These are phyloP conservation scores for Erucastrum elatum DNA, from an alignment of 345 rosid genomes.

Conservation along the genomic window DNA sequence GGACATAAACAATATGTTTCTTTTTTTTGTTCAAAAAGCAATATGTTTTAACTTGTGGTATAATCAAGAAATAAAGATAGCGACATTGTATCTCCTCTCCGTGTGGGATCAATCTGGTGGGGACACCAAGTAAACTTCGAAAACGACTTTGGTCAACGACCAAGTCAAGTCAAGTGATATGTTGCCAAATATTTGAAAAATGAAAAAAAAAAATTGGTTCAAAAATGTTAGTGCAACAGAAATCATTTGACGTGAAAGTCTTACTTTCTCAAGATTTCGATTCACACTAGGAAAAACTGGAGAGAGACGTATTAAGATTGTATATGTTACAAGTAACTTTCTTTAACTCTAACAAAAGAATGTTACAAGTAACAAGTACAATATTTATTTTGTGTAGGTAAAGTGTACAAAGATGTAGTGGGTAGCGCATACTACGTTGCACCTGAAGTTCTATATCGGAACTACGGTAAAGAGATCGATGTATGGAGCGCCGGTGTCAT, in stretches of 20 bases:
- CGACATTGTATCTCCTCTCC: constrained; percentile 21
- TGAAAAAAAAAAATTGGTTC: not conserved
- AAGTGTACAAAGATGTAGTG: constrained; percentile 57
- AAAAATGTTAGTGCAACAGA: not conserved
- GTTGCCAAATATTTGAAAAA: not conserved
- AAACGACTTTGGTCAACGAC: constrained; percentile 34
- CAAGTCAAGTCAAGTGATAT: constrained; percentile 31
- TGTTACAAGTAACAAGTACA: not conserved
- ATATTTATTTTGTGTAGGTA: constrained; percentile 47
- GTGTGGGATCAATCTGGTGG: constrained; percentile 24
- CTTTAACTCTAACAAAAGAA: no score
- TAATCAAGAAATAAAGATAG: constrained; percentile 19
- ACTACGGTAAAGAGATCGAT: constrained; percentile 86
- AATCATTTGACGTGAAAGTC: not conserved
- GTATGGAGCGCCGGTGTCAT: constrained; percentile 96
- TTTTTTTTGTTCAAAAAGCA: no score
- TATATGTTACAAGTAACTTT: not conserved
- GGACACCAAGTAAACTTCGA: constrained; percentile 30
- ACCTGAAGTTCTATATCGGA: constrained; percentile 74
- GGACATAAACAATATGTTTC: no score
- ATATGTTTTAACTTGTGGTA: not conserved
- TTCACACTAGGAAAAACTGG: not conserved
- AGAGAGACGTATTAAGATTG: not conserved
- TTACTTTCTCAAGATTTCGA: not conserved
- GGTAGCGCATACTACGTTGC: constrained; percentile 96